These are phyloP conservation scores for Neltuma alba DNA, from an alignment of 306 rosid genomes.

Conservation along the genomic window DNA sequence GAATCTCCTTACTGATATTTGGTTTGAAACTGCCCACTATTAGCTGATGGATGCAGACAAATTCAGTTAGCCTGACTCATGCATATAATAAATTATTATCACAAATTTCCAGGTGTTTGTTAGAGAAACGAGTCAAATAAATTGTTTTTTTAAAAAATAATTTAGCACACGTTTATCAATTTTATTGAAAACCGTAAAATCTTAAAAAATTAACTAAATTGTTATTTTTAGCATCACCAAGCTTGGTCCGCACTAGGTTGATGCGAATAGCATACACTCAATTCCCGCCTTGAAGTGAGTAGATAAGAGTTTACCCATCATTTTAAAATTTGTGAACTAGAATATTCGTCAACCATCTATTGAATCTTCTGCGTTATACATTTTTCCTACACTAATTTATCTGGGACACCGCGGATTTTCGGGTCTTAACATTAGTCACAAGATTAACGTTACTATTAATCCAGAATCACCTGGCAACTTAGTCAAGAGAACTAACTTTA, in stretches of 20 bases:
- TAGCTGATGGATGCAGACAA: slow-evolving; percentile 28
- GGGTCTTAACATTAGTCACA: not conserved
- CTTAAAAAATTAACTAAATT: not conserved
- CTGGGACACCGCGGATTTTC: not conserved
- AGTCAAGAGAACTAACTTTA: not conserved
- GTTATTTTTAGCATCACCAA: not conserved
- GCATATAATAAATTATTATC: not conserved
- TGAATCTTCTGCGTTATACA: not conserved
- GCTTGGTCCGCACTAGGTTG: not conserved
- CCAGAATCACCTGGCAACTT: not conserved
- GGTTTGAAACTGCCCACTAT: slow-evolving; percentile 40
- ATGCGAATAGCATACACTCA: not conserved
- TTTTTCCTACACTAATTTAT: not conserved
- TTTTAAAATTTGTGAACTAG: not conserved
- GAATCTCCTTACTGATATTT: slow-evolving; percentile 20
- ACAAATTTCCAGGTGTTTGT: not conserved
- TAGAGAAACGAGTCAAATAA: not conserved
- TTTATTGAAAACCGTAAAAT: not conserved
- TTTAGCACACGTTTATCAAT: not conserved
- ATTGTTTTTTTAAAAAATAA: not conserved
- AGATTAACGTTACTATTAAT: not conserved
- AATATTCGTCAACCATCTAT: not conserved
- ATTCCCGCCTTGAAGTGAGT: not conserved
- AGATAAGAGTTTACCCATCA: not conserved
- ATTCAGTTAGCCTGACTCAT: slow-evolving; percentile 12